These are phyloP conservation scores for Castanospermum australe DNA, from an alignment of 306 rosid genomes.

Conservation along the genomic window DNA sequence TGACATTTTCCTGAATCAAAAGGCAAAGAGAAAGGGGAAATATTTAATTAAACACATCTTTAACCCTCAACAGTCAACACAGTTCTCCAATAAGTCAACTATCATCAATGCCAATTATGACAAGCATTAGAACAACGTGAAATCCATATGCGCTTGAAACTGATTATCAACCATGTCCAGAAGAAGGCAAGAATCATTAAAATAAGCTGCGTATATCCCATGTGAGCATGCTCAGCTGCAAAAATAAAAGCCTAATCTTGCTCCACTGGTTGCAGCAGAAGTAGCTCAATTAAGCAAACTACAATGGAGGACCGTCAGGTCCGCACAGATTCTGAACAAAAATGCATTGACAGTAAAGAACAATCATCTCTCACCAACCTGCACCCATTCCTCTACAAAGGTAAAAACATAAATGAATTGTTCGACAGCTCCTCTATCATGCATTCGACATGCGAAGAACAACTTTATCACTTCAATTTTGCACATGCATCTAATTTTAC, in stretches of 20 bases:
- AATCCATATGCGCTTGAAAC: not conserved
- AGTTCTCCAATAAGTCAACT: conserved; percentile 24
- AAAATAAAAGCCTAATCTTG: no score
- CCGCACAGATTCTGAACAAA: not conserved
- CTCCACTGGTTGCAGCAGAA: not conserved
- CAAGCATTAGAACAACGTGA: not conserved
- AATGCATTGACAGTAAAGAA: not conserved
- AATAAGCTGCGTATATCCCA: not conserved
- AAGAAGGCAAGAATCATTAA: not conserved
- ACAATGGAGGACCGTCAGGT: not conserved
- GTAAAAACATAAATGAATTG: not conserved
- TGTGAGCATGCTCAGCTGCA: not conserved
- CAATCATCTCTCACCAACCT: not conserved
- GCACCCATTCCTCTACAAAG: not conserved
- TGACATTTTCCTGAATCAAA: conserved; percentile 72
- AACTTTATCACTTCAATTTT: not conserved
- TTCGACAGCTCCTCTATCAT: not conserved
- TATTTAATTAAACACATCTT: conserved; percentile 13
- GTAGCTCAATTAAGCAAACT: not conserved
- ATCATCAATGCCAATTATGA: not conserved
- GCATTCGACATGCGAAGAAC: not conserved
- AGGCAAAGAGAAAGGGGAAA: conserved; percentile 9
- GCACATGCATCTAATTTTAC: conserved; percentile 1
- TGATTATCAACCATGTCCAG: not conserved
- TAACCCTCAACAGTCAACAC: conserved; percentile 13